Conservation (phyloP, 1,284 basidiomycete species). For the Melampsora abietis-canadensis region DNA sequence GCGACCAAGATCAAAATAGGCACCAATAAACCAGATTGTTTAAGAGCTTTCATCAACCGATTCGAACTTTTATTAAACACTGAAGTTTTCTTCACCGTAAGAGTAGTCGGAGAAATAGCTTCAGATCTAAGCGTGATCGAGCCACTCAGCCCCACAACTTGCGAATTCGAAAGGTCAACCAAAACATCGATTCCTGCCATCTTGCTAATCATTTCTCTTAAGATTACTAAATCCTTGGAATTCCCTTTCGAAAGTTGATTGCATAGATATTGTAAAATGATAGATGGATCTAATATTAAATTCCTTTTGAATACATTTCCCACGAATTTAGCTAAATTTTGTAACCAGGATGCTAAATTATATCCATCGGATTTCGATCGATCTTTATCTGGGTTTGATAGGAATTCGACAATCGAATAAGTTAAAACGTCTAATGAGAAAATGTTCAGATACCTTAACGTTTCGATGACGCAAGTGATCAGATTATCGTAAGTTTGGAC, state of each 20-base stretch:
- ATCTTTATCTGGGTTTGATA: slow-evolving; percentile 74
- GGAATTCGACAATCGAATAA: slow-evolving; percentile 78
- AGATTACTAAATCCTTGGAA: slow-evolving; percentile 81
- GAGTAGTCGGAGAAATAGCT: slow-evolving; percentile 59
- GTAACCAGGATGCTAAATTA: slow-evolving; percentile 86
- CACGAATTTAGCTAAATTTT: slow-evolving; percentile 87
- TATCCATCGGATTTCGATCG: slow-evolving; percentile 89
- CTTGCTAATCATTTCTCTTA: slow-evolving; percentile 87
- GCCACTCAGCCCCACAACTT: slow-evolving; percentile 83
- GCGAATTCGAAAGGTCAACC: slow-evolving; percentile 73
- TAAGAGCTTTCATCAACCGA: slow-evolving; percentile 67
- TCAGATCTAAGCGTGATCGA: slow-evolving; percentile 83
- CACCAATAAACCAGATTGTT: slow-evolving; percentile 69
- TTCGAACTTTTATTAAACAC: slow-evolving; percentile 51
- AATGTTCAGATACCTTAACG: slow-evolving; percentile 80
- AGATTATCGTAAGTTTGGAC: slow-evolving; percentile 96
- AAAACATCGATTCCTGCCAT: slow-evolving; percentile 93
- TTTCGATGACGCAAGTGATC: slow-evolving; percentile 82
- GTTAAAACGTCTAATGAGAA: slow-evolving; percentile 92
- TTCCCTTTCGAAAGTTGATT: slow-evolving; percentile 81
- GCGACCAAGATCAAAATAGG: slow-evolving; percentile 83
- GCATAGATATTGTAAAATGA: slow-evolving; percentile 82
- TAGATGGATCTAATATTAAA: slow-evolving; percentile 69
- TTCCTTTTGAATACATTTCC: slow-evolving; percentile 88
- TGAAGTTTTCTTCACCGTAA: slow-evolving; percentile 49